phyloP scores from a whole-genome alignment of 306 rosid genomes.

The Gastrolobium bilobum region DNA sequence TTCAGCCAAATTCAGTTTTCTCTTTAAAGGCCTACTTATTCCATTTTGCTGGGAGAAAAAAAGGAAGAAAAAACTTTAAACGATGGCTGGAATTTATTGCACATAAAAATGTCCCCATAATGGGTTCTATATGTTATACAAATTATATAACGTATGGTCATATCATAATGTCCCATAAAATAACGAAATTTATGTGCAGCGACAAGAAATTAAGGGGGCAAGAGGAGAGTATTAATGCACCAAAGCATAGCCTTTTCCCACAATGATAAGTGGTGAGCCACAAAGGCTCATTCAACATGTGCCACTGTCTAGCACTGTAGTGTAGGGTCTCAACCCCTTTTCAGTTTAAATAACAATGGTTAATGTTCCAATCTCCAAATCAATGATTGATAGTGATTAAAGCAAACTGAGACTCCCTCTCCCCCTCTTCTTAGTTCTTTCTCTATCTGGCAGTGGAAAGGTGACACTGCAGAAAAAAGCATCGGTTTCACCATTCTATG shows the following conservation, averaged over 20 bases:
- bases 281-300: slow-evolving; percentile 47
- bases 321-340: slow-evolving; percentile 34
- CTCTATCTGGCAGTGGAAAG: slow-evolving; percentile 4
- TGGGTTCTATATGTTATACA: neutral
- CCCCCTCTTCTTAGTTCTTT: slow-evolving; percentile 20
- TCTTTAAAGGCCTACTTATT: neutral
- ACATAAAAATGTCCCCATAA: slow-evolving; percentile 47
- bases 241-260: slow-evolving; percentile 38
- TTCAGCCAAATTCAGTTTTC: slow-evolving; percentile 40
- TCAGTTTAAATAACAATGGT: neutral
- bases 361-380: slow-evolving; percentile 42
- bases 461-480: slow-evolving; percentile 33
- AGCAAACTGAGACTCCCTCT: slow-evolving; percentile 20
- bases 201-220: slow-evolving; percentile 43
- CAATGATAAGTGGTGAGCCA: slow-evolving; percentile 44
- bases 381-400: slow-evolving; percentile 45
- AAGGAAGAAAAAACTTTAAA: neutral
- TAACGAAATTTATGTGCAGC: slow-evolving; percentile 14
- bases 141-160: slow-evolving; percentile 6
- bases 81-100: slow-evolving; percentile 46
- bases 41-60: slow-evolving; percentile 13
- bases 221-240: slow-evolving; percentile 26
- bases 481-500: neutral
- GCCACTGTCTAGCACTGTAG: slow-evolving; percentile 42
- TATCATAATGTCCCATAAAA: slow-evolving; percentile 38